A percentile compares a stretch with the other conserved stretches of the same genome.
Evolutionary conservation across 75 land plant genomes (phyloP).

Genomic region (Gnetum montanum): DNA sequence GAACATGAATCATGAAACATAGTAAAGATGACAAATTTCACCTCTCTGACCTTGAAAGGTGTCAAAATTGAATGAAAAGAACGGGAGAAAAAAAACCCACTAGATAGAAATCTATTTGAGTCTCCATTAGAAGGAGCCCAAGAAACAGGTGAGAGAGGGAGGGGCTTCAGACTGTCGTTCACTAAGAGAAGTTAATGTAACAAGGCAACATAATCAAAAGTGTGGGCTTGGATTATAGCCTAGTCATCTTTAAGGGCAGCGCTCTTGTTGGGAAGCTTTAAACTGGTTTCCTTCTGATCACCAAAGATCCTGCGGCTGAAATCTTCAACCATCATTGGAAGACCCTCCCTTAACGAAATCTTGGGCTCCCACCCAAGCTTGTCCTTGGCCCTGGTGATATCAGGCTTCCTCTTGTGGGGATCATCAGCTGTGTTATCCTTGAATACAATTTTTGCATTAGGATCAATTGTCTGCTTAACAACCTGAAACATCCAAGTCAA

Average conservation of each 20-base stretch:
- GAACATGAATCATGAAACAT: background rate
- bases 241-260: too few relatives aligned
- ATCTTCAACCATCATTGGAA: slow-evolving; percentile 81
- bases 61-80: slow-evolving; percentile 7
- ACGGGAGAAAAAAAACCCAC: background rate
- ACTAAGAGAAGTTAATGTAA: background rate
- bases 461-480: slow-evolving; percentile 83
- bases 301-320: slow-evolving; percentile 78
- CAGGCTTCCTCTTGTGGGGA: slow-evolving; percentile 94
- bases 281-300: slow-evolving; percentile 25
- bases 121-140: background rate
- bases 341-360: slow-evolving; percentile 64
- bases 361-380: slow-evolving; percentile 83
- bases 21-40: background rate
- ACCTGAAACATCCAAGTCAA: slow-evolving; percentile 31
- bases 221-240: too few relatives aligned
- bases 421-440: slow-evolving; percentile 76
- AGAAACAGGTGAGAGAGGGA: background rate
- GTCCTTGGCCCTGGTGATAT: slow-evolving; percentile 74
- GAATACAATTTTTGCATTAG: slow-evolving; percentile 71
- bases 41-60: background rate
- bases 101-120: background rate
- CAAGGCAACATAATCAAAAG: too few relatives aligned
- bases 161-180: background rate
- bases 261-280: slow-evolving; percentile 3